Conservation (phyloP, 352 stramenopile species). For the Halophytophthora batemanensis region DNA sequence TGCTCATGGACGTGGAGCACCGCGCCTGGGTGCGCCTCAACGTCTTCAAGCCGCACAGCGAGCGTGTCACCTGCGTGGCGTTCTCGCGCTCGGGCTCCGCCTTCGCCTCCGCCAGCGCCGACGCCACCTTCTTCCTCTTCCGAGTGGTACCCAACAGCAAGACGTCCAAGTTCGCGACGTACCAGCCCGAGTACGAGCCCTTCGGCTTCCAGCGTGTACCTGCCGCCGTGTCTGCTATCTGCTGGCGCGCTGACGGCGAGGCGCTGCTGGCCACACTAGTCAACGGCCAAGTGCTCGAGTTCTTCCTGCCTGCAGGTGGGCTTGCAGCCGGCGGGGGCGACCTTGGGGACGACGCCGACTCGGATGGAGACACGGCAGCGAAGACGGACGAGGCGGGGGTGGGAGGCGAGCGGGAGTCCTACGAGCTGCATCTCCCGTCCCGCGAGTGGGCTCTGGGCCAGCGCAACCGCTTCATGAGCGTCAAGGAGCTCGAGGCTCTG, state of each 20-base stretch:
- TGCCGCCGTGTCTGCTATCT: slow-evolving; percentile 34
- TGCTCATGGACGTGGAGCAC: slow-evolving; percentile 53
- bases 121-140: slow-evolving; percentile 90
- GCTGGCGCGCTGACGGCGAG: slow-evolving; percentile 66
- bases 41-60: slow-evolving; percentile 89
- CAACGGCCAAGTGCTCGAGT: slow-evolving; percentile 63
- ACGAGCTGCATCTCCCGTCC: slow-evolving; percentile 43
- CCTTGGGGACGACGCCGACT: too few species aligned
- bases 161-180: slow-evolving; percentile 50
- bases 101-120: slow-evolving; percentile 74
- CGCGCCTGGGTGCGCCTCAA: slow-evolving; percentile 59
- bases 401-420: slow-evolving; percentile 40
- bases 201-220: slow-evolving; percentile 67
- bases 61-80: slow-evolving; percentile 54
- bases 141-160: slow-evolving; percentile 45
- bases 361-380: slow-evolving; percentile 21
- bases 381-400: slow-evolving; percentile 6
- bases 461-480: slow-evolving; percentile 42
- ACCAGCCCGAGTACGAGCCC: slow-evolving; percentile 60
- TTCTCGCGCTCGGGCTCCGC: slow-evolving; percentile 62
- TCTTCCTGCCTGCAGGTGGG: slow-evolving; percentile 50
- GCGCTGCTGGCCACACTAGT: slow-evolving; percentile 66
- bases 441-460: slow-evolving; percentile 43
- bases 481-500: slow-evolving; percentile 46
- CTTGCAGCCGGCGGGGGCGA: too few species aligned